Evolutionary conservation across 371 early-diverging fungal species (phyloP).

Genomic region (Mortierella sp.): DNA sequence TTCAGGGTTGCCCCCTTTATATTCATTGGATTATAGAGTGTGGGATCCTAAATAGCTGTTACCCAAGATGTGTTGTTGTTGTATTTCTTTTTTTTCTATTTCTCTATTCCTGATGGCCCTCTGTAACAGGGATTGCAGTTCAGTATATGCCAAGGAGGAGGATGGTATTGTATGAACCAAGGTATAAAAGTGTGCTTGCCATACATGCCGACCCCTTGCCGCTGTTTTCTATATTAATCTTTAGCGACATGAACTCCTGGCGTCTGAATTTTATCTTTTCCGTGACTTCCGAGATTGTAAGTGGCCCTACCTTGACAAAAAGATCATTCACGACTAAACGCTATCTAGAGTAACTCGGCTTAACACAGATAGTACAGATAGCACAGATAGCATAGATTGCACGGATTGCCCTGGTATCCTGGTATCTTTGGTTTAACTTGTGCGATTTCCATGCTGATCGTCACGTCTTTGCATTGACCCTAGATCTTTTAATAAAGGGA

Average conservation of each 20-base stretch:
- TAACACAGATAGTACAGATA: background rate
- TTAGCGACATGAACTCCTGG: background rate
- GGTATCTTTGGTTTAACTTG: background rate
- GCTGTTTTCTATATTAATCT: conserved; percentile 6
- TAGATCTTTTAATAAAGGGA: background rate
- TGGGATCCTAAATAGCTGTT: too few species aligned
- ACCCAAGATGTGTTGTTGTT: too few species aligned
- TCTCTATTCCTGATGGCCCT: background rate
- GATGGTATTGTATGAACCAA: background rate
- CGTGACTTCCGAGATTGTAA: background rate
- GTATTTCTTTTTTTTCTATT: too few species aligned
- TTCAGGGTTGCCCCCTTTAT: background rate
- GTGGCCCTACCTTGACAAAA: background rate
- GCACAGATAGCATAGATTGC: too few species aligned
- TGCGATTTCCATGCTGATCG: background rate
- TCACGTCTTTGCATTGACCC: background rate
- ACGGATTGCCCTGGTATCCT: background rate
- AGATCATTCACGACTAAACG: background rate
- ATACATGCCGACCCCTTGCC: background rate
- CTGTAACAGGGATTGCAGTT: background rate
- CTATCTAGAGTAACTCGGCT: background rate
- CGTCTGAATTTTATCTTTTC: background rate
- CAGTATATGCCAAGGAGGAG: background rate
- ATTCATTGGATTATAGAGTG: background rate
- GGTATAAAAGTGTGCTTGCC: background rate